Evolutionary conservation across 305 asterid genomes (phyloP).

Genomic region (Fraxinus xanthoxyloides): DNA sequence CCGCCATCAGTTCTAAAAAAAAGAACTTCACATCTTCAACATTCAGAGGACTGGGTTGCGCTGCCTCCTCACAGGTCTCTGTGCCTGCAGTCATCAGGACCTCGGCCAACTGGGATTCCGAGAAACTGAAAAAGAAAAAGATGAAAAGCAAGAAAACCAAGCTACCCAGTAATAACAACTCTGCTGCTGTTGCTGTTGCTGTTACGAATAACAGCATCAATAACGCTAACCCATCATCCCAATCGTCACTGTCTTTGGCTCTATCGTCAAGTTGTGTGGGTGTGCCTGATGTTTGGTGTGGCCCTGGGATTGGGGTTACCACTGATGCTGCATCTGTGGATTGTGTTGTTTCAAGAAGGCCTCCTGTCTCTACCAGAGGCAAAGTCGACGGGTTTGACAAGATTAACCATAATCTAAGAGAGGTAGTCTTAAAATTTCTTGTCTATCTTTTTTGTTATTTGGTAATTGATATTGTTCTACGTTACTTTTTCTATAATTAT

Average conservation of each 20-base stretch:
- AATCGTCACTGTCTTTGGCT: slow-evolving; percentile 45
- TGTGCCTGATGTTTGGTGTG: slow-evolving; percentile 88
- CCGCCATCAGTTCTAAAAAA: slow-evolving; percentile 41
- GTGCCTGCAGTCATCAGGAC: slow-evolving; percentile 70
- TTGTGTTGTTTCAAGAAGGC: slow-evolving; percentile 77
- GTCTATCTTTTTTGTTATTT: background rate
- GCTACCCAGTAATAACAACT: slow-evolving; percentile 5
- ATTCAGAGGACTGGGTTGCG: slow-evolving; percentile 71
- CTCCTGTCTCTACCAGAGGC: slow-evolving; percentile 49
- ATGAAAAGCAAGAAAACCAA: slow-evolving; percentile 43
- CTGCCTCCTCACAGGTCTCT: slow-evolving; percentile 73
- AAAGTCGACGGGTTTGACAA: slow-evolving; percentile 55
- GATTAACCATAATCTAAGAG: slow-evolving; percentile 44
- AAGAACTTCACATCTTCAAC: slow-evolving; percentile 59
- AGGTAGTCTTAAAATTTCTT: slow-evolving; percentile 37
- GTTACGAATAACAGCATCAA: slow-evolving; percentile 14
- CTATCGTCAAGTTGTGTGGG: slow-evolving; percentile 69
- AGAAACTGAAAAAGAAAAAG: slow-evolving; percentile 68
- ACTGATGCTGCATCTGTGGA: slow-evolving; percentile 84
- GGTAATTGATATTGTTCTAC: background rate
- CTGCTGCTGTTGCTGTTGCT: slow-evolving; percentile 25
- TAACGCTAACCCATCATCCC: slow-evolving; percentile 30
- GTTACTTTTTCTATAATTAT: background rate
- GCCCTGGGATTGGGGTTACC: slow-evolving; percentile 69
- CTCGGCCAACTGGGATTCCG: slow-evolving; percentile 74